phyloP scores from a whole-genome alignment of 1,284 basidiomycete genomes.

The Volvariella surrecta region DNA sequence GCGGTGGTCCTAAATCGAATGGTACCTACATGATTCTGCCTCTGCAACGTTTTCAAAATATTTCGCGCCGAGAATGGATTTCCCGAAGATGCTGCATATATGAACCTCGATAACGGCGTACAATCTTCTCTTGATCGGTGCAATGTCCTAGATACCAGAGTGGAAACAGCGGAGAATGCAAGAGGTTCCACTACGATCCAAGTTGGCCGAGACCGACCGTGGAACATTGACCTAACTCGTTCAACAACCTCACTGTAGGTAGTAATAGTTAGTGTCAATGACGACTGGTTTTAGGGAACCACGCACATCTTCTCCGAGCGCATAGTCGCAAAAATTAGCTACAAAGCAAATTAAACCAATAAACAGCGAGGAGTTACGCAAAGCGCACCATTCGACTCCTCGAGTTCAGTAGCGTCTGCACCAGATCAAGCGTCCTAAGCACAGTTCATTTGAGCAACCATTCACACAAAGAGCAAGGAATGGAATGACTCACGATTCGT shows the following conservation, averaged over 20 bases:
- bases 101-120: constrained; percentile 40
- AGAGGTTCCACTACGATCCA: constrained; percentile 61
- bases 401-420: constrained; percentile 54
- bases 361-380: too few relatives aligned
- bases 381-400: constrained; percentile 49
- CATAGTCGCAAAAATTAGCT: constrained; percentile 61
- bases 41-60: constrained; percentile 48
- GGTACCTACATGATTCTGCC: constrained; percentile 41
- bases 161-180: constrained; percentile 42
- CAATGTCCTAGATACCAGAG: constrained; percentile 52
- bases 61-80: constrained; percentile 61
- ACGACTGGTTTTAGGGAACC: constrained; percentile 1
- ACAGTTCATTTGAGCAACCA: constrained; percentile 4
- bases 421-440: constrained; percentile 56
- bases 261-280: constrained; percentile 8
- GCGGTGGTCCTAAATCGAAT: neutral
- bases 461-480: neutral
- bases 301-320: constrained; percentile 49
- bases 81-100: constrained; percentile 49
- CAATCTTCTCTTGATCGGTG: constrained; percentile 52
- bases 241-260: constrained; percentile 34
- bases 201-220: constrained; percentile 43
- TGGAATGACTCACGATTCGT: constrained; percentile 46
- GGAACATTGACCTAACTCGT: constrained; percentile 47
- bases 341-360: constrained; percentile 4